Percentiles rank a stretch among this genome's conserved stretches.
These are phyloP conservation scores for Eucalyptus dawsonii DNA, from an alignment of 345 rosid genomes.

Conservation along the genomic window DNA sequence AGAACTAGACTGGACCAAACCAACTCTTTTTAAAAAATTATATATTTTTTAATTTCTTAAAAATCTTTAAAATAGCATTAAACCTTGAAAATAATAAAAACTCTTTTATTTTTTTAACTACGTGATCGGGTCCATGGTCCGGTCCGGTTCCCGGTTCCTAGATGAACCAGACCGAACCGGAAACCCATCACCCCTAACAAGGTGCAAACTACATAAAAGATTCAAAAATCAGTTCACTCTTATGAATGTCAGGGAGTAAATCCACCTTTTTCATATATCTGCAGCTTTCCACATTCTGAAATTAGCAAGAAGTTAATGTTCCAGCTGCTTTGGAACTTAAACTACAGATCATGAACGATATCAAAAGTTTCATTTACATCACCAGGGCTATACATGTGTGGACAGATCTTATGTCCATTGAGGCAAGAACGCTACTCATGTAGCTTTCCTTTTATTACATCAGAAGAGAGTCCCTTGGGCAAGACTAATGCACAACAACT, in stretches of 20 bases:
- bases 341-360: background rate
- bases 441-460: background rate
- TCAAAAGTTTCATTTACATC: background rate
- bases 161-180: rapidly evolving
- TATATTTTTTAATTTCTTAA: too few species aligned
- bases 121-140: rapidly evolving
- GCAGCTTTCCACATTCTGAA: background rate
- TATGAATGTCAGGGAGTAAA: background rate
- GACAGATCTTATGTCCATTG: background rate
- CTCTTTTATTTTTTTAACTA: too few species aligned
- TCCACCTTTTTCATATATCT: background rate
- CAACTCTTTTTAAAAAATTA: too few species aligned
- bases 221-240: background rate
- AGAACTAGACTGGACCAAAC: rapidly evolving
- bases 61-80: too few species aligned
- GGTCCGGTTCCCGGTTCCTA: rapidly evolving
- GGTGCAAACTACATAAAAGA: background rate
- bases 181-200: too few species aligned
- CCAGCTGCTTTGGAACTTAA: background rate
- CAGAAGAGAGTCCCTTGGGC: background rate
- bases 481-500: background rate
- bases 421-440: background rate
- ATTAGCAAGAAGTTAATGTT: background rate
- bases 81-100: background rate
- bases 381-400: background rate